These are phyloP conservation scores for Phylloboletellus chloephorus DNA, from an alignment of 1,284 basidiomycete genomes.

Conservation along the genomic window DNA sequence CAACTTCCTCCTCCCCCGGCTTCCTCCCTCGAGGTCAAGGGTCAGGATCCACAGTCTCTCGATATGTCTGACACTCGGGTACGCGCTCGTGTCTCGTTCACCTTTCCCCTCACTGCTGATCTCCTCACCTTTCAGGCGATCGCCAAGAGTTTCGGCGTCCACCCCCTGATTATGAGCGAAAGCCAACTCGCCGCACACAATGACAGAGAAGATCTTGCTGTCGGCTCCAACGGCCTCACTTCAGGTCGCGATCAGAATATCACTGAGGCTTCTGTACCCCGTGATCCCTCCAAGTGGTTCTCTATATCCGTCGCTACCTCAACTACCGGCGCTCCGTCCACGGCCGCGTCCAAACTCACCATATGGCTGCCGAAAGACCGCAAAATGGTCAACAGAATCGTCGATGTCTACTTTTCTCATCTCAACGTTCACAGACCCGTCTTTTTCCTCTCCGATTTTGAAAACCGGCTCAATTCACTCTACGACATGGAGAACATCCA, in stretches of 20 bases:
- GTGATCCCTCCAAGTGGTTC: conserved; percentile 57
- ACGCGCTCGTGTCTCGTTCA: conserved; percentile 11
- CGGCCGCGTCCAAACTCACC: conserved; percentile 36
- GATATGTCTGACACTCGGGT: conserved; percentile 69
- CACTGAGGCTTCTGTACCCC: conserved; percentile 50
- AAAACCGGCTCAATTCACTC: conserved; percentile 54
- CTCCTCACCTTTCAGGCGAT: conserved; percentile 42
- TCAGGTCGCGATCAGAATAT: conserved; percentile 63
- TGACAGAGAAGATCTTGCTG: conserved; percentile 68
- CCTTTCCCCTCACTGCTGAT: conserved; percentile 10
- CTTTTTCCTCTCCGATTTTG: conserved; percentile 60
- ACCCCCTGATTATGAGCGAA: conserved; percentile 60
- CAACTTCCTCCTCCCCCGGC: conserved; percentile 30
- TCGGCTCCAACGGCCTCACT: conserved; percentile 61
- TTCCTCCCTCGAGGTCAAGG: conserved; percentile 47
- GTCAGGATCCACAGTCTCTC: conserved; percentile 68
- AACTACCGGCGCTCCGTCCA: conserved; percentile 34
- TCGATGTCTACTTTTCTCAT: conserved; percentile 64
- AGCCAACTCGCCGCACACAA: conserved; percentile 44
- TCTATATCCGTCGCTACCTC: conserved; percentile 46
- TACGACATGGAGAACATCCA: conserved; percentile 49
- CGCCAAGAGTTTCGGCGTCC: conserved; percentile 74
- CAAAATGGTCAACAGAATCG: conserved; percentile 52
- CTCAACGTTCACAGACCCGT: conserved; percentile 77
- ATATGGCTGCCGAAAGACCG: conserved; percentile 74